These are phyloP conservation scores for Nidula niveotomentosa DNA, from an alignment of 1,284 basidiomycete genomes.

Conservation along the genomic window DNA sequence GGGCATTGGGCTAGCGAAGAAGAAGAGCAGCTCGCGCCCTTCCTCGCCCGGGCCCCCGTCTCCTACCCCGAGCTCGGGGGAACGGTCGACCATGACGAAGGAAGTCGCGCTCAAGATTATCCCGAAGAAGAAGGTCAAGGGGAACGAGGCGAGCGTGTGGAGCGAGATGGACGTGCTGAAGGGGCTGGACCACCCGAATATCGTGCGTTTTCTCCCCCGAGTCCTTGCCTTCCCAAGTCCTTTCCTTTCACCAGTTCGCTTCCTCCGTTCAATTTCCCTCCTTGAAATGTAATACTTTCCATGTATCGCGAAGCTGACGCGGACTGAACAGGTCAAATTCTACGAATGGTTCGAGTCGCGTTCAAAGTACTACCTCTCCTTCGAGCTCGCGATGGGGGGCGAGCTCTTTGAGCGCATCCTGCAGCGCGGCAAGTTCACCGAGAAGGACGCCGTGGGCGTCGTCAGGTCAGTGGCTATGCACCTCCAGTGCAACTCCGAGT, in stretches of 20 bases:
- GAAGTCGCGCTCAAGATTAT: conserved; percentile 90
- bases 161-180: conserved; percentile 89
- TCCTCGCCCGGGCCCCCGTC: conserved; percentile 8
- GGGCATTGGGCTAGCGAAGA: too few species aligned
- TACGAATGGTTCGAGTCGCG: conserved; percentile 93
- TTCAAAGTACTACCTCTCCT: conserved; percentile 88
- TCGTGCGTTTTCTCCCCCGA: conserved; percentile 51
- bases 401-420: conserved; percentile 88
- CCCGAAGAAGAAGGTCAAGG: conserved; percentile 89
- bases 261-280: not conserved
- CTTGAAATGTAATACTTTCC: not conserved
- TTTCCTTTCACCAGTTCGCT: not conserved
- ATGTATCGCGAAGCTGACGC: not conserved
- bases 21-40: conserved; percentile 13
- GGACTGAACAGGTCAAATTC: conserved; percentile 72
- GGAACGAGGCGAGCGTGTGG: conserved; percentile 83
- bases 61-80: not conserved
- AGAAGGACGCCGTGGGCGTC: conserved; percentile 79
- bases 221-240: not conserved
- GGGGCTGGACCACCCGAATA: conserved; percentile 85
- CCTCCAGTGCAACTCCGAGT: not conserved
- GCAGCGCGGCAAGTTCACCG: conserved; percentile 85
- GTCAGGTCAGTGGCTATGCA: conserved; percentile 48
- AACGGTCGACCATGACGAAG: conserved; percentile 35
- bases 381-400: conserved; percentile 89